phyloP scores from a whole-genome alignment of 2,329 filamentous ascomycete species.

The Penicillium psychrosexuale region DNA sequence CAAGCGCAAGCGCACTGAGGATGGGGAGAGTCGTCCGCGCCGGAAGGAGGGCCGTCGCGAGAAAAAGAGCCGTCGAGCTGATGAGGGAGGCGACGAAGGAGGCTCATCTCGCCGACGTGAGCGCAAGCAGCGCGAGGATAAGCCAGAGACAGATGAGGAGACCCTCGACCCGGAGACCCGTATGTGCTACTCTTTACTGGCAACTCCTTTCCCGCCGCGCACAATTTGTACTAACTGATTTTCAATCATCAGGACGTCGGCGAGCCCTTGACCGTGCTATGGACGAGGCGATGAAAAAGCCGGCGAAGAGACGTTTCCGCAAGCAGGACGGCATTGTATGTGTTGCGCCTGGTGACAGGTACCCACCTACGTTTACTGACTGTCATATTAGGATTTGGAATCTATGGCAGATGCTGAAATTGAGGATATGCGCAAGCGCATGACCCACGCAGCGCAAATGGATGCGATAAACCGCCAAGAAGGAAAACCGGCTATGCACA shows the following conservation, averaged over 20 bases:
- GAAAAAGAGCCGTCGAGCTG: slow-evolving; percentile 66
- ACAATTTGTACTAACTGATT: background rate
- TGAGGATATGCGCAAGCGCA: slow-evolving; percentile 77
- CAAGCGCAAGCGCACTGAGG: slow-evolving; percentile 62
- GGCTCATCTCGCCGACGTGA: slow-evolving; percentile 49
- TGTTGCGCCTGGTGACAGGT: slow-evolving; percentile 15
- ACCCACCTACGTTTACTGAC: slow-evolving; percentile 9
- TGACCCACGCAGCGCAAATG: slow-evolving; percentile 84
- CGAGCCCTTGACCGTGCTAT: slow-evolving; percentile 82
- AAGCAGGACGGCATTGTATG: slow-evolving; percentile 86
- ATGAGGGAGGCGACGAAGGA: slow-evolving; percentile 56
- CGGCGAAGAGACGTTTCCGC: slow-evolving; percentile 64
- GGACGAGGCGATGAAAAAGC: slow-evolving; percentile 82
- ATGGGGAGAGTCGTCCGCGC: slow-evolving; percentile 66
- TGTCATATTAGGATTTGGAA: slow-evolving; percentile 68
- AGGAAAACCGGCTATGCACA: slow-evolving; percentile 80
- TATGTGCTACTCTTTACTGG: slow-evolving; percentile 39
- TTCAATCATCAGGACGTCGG: slow-evolving; percentile 55
- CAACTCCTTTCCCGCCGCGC: too few relatives aligned
- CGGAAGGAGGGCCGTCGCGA: slow-evolving; percentile 58
- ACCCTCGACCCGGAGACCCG: slow-evolving; percentile 79
- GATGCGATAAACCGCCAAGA: slow-evolving; percentile 79
- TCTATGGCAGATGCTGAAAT: slow-evolving; percentile 88
- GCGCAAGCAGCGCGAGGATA: slow-evolving; percentile 51
- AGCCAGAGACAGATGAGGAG: slow-evolving; percentile 66